phyloP scores from a whole-genome alignment of 352 stramenopile species.

The Stephanocyclus meneghinianus region DNA sequence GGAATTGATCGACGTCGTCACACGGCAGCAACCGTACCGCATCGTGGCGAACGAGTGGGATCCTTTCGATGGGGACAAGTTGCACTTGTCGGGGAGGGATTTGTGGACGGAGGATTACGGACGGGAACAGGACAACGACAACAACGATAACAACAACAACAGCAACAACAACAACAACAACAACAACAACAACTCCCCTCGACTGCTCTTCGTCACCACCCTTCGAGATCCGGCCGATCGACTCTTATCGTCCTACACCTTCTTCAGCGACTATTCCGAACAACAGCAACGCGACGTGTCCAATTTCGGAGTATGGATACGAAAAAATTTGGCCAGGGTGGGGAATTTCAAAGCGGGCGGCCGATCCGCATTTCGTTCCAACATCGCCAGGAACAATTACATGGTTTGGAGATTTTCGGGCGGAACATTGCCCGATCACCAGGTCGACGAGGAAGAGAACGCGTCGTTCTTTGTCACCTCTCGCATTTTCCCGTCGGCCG shows the following conservation, averaged over 20 bases:
- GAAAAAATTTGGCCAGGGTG: constrained; percentile 9
- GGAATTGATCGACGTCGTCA: constrained; percentile 25
- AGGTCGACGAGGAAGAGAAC: neutral
- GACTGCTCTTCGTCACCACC: constrained; percentile 48
- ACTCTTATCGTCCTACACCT: constrained; percentile 55
- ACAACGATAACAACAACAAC: neutral
- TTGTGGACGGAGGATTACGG: neutral
- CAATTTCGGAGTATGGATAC: constrained; percentile 26
- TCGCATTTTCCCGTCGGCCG: neutral
- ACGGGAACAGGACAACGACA: neutral
- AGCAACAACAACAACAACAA: neutral
- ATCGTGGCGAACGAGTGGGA: constrained; percentile 63
- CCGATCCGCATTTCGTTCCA: constrained; percentile 14
- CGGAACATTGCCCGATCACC: neutral
- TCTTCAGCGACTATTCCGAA: constrained; percentile 37
- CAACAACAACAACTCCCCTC: neutral
- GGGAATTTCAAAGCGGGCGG: constrained; percentile 10
- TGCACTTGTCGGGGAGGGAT: constrained; percentile 14
- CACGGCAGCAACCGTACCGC: neutral
- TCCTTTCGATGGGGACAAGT: constrained; percentile 38
- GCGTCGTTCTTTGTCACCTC: neutral
- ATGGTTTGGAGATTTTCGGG: constrained; percentile 57
- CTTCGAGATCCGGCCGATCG: constrained; percentile 52
- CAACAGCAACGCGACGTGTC: constrained; percentile 13
- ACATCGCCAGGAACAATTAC: constrained; percentile 42